Conservation (phyloP, 2,329 filamentous ascomycete genomes). For the Aspergillus phoenicis region DNA sequence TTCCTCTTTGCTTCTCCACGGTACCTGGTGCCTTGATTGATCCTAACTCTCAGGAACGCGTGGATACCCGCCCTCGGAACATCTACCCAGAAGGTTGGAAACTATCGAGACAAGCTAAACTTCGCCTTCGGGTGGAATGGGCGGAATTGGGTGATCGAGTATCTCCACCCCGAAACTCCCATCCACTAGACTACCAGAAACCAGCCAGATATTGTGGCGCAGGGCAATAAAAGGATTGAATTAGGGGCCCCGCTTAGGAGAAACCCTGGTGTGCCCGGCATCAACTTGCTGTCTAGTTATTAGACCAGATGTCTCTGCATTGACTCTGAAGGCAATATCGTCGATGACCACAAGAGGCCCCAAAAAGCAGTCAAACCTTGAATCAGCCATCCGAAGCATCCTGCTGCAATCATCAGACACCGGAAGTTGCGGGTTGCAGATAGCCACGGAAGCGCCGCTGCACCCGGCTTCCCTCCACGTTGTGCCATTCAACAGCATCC, state of each 20-base stretch:
- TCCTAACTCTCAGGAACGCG: background rate
- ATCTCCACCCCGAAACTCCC: background rate
- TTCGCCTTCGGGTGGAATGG: background rate
- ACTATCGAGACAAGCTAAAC: background rate
- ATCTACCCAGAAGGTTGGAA: background rate
- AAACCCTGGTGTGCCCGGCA: background rate
- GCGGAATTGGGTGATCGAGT: background rate
- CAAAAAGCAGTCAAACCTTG: background rate
- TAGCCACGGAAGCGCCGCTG: background rate
- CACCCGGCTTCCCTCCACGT: background rate
- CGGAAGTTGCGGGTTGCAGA: slow-evolving; percentile 1
- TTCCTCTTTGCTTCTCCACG: too few relatives aligned
- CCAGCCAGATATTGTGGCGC: slow-evolving; percentile 3
- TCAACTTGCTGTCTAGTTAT: background rate
- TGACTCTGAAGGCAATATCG: background rate
- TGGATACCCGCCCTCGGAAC: too few relatives aligned
- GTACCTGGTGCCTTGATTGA: too few relatives aligned
- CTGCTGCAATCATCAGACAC: background rate
- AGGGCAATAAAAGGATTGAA: background rate
- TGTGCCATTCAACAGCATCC: background rate
- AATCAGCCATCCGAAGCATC: background rate
- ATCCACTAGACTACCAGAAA: background rate
- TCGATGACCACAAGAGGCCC: background rate
- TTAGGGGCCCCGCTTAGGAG: background rate
- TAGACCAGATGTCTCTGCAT: background rate